These are phyloP conservation scores for Vigna hirtella DNA, from an alignment of 306 rosid genomes.

Conservation along the genomic window DNA sequence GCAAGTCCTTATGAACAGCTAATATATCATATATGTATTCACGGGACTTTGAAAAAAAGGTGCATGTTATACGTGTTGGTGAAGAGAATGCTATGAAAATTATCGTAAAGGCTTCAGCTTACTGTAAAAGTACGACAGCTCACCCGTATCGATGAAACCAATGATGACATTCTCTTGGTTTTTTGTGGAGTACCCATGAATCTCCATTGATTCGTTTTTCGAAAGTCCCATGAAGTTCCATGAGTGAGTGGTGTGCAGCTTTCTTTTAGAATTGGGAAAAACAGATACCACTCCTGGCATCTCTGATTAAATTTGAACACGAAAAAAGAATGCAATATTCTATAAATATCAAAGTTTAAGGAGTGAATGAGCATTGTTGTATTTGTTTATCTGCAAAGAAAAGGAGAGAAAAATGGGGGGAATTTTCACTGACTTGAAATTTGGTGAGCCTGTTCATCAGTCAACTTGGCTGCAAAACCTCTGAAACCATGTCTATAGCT, in stretches of 20 bases:
- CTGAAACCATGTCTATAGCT: slow-evolving; percentile 78
- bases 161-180: slow-evolving; percentile 72
- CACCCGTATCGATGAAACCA: slow-evolving; percentile 84
- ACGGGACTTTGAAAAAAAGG: slow-evolving; percentile 38
- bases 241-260: slow-evolving; percentile 79
- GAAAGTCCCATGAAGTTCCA: slow-evolving; percentile 85
- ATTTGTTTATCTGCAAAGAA: neutral
- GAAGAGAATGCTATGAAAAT: slow-evolving; percentile 34
- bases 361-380: neutral
- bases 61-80: slow-evolving; percentile 18
- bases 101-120: slow-evolving; percentile 28
- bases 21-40: slow-evolving; percentile 43
- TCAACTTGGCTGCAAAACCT: slow-evolving; percentile 83
- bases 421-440: slow-evolving; percentile 57
- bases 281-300: slow-evolving; percentile 80
- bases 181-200: slow-evolving; percentile 56
- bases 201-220: slow-evolving; percentile 61
- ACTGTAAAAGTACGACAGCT: slow-evolving; percentile 32
- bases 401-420: neutral
- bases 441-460: slow-evolving; percentile 66
- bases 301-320: slow-evolving; percentile 54
- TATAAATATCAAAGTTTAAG: neutral
- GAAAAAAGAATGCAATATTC: slow-evolving; percentile 34
- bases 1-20: slow-evolving; percentile 33
- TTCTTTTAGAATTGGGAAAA: slow-evolving; percentile 74